A percentile compares a stretch with the other conserved stretches of the same genome.
Evolutionary conservation across 257 asterid genomes (phyloP).

Genomic region (Solanum lycopersicoides): DNA sequence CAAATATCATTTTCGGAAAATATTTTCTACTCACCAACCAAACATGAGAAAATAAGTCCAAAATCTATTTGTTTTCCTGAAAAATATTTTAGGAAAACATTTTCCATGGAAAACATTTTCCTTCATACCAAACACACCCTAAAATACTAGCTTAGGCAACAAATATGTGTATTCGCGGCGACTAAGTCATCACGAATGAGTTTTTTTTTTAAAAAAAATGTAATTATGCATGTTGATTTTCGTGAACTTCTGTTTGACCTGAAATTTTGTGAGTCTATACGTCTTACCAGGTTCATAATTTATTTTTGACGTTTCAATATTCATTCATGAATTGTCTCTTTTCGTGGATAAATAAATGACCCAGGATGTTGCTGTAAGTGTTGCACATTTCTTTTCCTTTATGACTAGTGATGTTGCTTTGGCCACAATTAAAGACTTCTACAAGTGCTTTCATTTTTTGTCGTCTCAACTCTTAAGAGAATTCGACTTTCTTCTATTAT

Average conservation of each 20-base stretch:
- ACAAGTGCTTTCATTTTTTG: neutral
- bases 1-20: too few species aligned
- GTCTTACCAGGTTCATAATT: neutral
- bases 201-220: too few species aligned
- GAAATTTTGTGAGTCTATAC: neutral
- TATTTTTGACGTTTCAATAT: neutral
- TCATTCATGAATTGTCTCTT: too few species aligned
- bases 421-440: neutral
- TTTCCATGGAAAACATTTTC: too few species aligned
- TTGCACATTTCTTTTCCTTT: neutral
- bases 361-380: too few species aligned
- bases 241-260: neutral
- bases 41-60: too few species aligned
- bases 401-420: neutral
- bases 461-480: neutral
- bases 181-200: neutral
- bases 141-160: neutral
- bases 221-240: neutral
- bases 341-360: too few species aligned
- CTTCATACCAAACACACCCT: too few species aligned
- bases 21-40: too few species aligned
- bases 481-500: neutral
- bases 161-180: neutral
- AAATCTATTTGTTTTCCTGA: too few species aligned
- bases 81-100: too few species aligned